phyloP scores from a whole-genome alignment of 257 asterid genomes.

The Solanum paucissectum region DNA sequence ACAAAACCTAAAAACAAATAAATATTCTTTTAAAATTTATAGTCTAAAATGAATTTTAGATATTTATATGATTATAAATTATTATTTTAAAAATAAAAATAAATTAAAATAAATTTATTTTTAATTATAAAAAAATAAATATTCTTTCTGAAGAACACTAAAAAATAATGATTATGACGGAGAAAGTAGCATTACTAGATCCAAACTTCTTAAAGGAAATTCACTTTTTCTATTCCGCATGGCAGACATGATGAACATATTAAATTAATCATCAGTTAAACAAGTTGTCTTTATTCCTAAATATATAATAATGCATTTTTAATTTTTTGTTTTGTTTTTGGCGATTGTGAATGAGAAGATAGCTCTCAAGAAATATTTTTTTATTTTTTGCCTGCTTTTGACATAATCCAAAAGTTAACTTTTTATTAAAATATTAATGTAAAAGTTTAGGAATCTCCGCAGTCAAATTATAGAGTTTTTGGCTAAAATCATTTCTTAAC shows the following conservation, averaged over 20 bases:
- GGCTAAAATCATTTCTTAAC: too few relatives aligned
- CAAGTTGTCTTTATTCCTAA: neutral
- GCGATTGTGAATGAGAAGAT: neutral
- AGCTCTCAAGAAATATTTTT: neutral
- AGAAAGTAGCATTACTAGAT: neutral
- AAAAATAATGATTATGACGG: neutral
- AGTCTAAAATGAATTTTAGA: too few relatives aligned
- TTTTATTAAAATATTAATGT: neutral
- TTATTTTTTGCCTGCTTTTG: neutral
- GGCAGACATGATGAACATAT: neutral
- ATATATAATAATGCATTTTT: neutral
- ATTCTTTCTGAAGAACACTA: neutral
- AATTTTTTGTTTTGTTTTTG: neutral
- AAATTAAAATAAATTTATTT: too few relatives aligned
- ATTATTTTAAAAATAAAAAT: too few relatives aligned
- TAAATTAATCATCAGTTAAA: neutral
- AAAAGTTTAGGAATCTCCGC: neutral
- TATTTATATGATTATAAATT: too few relatives aligned
- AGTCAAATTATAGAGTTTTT: neutral
- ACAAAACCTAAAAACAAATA: too few relatives aligned
- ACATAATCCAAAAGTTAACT: neutral
- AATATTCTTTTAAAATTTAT: too few relatives aligned
- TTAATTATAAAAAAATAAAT: too few relatives aligned
- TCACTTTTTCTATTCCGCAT: neutral
- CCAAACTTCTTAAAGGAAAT: neutral